phyloP scores from a whole-genome alignment of 148 eudicot genomes.

The Heliosperma pusillum region DNA sequence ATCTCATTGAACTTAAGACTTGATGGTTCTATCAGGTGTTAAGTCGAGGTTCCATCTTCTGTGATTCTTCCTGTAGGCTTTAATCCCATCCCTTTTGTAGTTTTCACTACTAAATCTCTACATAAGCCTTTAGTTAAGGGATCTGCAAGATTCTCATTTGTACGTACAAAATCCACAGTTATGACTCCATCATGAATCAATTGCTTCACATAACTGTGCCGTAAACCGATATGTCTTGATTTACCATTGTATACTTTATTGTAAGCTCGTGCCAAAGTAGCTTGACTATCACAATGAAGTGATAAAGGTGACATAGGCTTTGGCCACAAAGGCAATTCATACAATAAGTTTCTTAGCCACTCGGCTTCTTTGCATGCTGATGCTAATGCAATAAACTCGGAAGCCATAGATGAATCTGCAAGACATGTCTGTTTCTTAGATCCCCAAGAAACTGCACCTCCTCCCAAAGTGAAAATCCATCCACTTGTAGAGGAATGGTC shows the following conservation, averaged over 20 bases:
- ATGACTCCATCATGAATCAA: neutral
- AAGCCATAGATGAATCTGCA: neutral
- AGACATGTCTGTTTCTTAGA: slow-evolving; percentile 2
- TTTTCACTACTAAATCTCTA: neutral
- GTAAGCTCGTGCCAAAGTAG: neutral
- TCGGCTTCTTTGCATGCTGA: neutral
- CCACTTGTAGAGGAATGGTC: neutral
- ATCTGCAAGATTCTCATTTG: neutral
- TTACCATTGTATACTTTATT: too few species aligned
- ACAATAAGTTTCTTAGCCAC: neutral
- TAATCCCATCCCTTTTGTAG: neutral
- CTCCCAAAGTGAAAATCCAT: neutral
- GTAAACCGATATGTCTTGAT: too few species aligned
- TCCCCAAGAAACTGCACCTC: neutral
- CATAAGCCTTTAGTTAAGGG: neutral
- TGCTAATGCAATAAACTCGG: neutral
- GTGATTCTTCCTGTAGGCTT: neutral
- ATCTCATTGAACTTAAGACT: neutral
- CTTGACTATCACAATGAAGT: neutral
- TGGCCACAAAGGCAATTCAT: neutral
- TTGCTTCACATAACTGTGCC: neutral
- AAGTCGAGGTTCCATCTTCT: neutral
- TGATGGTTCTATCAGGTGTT: neutral
- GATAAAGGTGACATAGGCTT: neutral
- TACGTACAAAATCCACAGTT: neutral